Evolutionary conservation across 2,329 filamentous ascomycete species (phyloP).

Genomic region (Ascochyta koolunga): DNA sequence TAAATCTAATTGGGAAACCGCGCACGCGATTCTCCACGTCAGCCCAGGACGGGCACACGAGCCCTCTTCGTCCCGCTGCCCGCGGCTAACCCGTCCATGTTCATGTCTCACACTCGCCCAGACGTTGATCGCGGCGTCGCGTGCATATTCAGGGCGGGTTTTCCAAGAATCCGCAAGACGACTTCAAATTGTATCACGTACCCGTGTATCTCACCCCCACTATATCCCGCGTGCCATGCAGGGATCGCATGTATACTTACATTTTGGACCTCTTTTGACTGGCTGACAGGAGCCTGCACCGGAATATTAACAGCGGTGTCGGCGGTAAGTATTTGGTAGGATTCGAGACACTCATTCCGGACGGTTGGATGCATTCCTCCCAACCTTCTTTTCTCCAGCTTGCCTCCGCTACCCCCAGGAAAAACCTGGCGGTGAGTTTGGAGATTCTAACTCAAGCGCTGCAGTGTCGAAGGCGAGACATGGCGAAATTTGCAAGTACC

Average conservation of each 20-base stretch:
- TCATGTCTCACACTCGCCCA: conserved; percentile 23
- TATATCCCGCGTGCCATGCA: conserved; percentile 28
- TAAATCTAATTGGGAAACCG: conserved; percentile 7
- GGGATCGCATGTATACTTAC: conserved; percentile 17
- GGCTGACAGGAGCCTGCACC: conserved; percentile 11
- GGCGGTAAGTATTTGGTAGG: conserved; percentile 16
- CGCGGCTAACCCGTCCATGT: conserved; percentile 19
- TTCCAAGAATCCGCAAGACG: conserved; percentile 25
- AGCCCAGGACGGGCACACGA: conserved; percentile 31
- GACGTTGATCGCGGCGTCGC: conserved; percentile 19
- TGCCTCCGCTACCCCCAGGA: conserved; percentile 21
- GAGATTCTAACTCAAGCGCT: background rate
- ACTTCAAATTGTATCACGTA: conserved; percentile 41
- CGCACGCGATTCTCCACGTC: conserved; percentile 27
- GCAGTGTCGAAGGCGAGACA: conserved; percentile 10
- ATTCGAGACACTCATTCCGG: background rate
- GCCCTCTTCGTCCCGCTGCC: conserved; percentile 21
- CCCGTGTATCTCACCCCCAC: conserved; percentile 29
- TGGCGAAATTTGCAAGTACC: conserved; percentile 16
- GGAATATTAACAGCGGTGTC: conserved; percentile 16
- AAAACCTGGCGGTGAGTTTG: background rate
- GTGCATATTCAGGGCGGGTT: conserved; percentile 3
- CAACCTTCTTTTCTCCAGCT: conserved; percentile 10
- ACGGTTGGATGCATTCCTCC: conserved; percentile 10
- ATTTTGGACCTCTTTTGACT: conserved; percentile 11